Conservation (phyloP, 306 rosid species). For the Castanea mollissima region DNA sequence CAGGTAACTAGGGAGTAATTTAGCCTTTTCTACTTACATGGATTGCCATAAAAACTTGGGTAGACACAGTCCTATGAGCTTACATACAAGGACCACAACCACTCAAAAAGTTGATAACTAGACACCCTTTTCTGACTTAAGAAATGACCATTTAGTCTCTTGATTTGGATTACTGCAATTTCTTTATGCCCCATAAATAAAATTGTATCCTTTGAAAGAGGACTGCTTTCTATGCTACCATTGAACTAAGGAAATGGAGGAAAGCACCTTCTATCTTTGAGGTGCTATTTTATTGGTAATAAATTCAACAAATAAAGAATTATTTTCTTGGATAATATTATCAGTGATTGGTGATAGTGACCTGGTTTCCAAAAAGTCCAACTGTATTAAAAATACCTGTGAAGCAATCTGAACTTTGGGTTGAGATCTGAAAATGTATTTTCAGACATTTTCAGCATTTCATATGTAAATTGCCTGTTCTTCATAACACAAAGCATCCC, state of each 20-base stretch:
- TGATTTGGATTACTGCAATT: background rate
- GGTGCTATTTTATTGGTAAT: background rate
- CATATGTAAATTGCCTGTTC: slow-evolving; percentile 63
- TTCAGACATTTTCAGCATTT: slow-evolving; percentile 80
- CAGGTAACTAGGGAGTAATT: background rate
- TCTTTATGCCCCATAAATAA: background rate
- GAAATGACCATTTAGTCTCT: background rate
- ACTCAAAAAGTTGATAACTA: background rate
- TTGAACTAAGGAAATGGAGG: background rate
- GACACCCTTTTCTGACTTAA: background rate
- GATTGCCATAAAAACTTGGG: slow-evolving; percentile 16
- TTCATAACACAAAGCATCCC: slow-evolving; percentile 82
- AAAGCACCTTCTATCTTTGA: background rate
- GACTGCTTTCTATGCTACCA: background rate
- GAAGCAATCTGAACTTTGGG: slow-evolving; percentile 80
- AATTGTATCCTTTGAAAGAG: background rate
- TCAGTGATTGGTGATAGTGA: background rate
- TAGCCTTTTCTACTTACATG: background rate
- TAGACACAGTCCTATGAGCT: slow-evolving; percentile 16
- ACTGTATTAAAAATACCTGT: slow-evolving; percentile 47
- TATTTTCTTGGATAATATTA: background rate
- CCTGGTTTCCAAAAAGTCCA: background rate
- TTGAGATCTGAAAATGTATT: slow-evolving; percentile 73
- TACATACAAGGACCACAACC: background rate
- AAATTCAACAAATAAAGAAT: background rate